Evolutionary conservation across 2,329 filamentous ascomycete genomes (phyloP), one percentile per base, ranked within the genome.

Genomic region (Talaromyces amestolkiae): DNA sequence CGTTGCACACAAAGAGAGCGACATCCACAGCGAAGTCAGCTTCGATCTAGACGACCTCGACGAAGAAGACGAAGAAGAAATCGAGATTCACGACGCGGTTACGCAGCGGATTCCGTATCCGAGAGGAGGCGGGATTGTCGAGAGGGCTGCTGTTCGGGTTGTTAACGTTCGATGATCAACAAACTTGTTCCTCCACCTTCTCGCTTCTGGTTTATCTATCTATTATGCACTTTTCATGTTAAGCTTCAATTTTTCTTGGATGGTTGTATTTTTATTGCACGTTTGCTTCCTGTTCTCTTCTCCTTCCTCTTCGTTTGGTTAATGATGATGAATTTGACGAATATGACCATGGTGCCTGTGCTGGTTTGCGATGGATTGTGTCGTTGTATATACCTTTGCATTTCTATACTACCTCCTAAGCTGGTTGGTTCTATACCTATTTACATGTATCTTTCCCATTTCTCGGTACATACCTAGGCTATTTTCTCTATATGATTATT

Each of bases 11-110:
- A 37, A 58, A 41, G 27, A 64, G 24, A 24, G 33, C 33, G 49
- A 41, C 51, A 37, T 37, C 51, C 51, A 37, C 31, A 54, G 51
- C 51, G 53, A 56, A 15, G 13, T 37, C 10, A 8, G 4, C 5
- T 56, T 22, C 2, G 51, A 54, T 22, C 43, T 62, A 13, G 58
- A 65, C 35, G 58, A 61, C 15, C n/a, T 43, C n/a, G 64, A 65
- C 22, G 41, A 56, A 17, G 64, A 65, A 43, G 58, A 61, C 17
- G 39, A 59, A 8, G 63, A 65, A 27, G 59, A 63, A 43, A 61
- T 59, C 22, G 64, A 66, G 24, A 66, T 66, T 15, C 64, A 66
- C 60, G 64, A 66, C 24, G 64, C 64, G 1, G 64, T 66, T 27
- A 62, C 64, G 27, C 64, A 63, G 5, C 61, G 47, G 35, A 63